Base-by-base conservation (phyloP, 768 basidiomycete genomes). In the Tulasnella sp. region DNA sequence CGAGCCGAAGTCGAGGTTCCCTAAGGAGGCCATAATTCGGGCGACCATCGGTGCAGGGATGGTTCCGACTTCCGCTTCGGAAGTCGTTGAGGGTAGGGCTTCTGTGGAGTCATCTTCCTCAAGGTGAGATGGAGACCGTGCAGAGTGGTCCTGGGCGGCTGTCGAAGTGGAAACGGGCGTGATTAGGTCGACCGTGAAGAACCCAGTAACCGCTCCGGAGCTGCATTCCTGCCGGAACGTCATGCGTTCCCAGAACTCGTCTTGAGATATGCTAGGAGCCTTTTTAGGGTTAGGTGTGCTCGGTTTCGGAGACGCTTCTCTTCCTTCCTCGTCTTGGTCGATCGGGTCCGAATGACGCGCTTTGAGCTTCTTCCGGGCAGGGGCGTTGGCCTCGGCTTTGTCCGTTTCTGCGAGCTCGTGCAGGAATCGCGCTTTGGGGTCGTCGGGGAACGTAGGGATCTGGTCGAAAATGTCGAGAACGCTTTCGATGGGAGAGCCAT, bases 181-280 rank as follows among this genome's bases (percentile, higher is more conserved):
- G 11, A 74, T 37, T 71, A 87, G 86, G 80, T 87, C 85, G 40
- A 89, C 86, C n/a, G 89, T 88, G 83, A 98, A 98, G 86, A 99
- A 99, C 0, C 93, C 97, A 3, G 96, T 98, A 20, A 97, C 89
- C 1, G 93, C 92, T 2, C 96, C 96, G 46, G 91, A 88, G 69
- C 92, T 88, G 82, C 97, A 98, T 84, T 99, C 98, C 83, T 98
- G 97, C 37, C 98, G 88, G 84, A 93, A 97, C 55, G 92, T 94
- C 92, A 99, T 96, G 20, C 95, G 89, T 84, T 98, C 96, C 96
- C 97, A 99, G 84, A 96, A 99, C 82, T 98, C 96, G 55, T 92
- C 92, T 51, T 88, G 81, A 0, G 85, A 84, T 72, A 94, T 75
- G 9, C 78, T 37, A 4, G 18, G 20, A 2, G 48, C 16, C 11